phyloP scores from a whole-genome alignment of 2,329 filamentous ascomycete genomes.

The Dendrostoma leiphaemia region DNA sequence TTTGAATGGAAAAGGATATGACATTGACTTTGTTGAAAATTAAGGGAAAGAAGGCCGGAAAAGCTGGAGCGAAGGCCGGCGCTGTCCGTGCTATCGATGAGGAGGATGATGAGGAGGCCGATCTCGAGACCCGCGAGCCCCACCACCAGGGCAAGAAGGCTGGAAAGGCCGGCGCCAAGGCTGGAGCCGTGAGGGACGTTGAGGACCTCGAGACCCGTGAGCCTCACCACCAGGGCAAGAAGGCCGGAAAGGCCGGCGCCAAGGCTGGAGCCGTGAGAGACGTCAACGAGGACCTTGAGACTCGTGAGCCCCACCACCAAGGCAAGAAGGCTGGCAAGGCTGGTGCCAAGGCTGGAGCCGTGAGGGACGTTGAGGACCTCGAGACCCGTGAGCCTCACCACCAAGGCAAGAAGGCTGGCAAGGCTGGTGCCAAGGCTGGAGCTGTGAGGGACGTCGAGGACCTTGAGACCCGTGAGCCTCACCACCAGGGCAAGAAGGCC shows the following conservation, averaged over 20 bases:
- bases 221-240: constrained; percentile 17
- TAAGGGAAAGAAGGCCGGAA: constrained; percentile 15
- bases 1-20: too few relatives aligned
- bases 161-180: not conserved
- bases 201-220: constrained; percentile 5
- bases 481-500: constrained; percentile 21
- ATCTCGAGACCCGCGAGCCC: not conserved
- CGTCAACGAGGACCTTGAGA: constrained; percentile 16
- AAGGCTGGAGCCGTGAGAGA: not conserved
- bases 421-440: not conserved
- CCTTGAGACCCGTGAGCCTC: constrained; percentile 7
- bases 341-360: not conserved
- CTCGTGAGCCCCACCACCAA: not conserved
- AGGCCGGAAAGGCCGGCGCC: too few relatives aligned
- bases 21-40: too few relatives aligned
- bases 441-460: not conserved
- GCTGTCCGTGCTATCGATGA: constrained; percentile 3
- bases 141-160: constrained; percentile 1
- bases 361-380: constrained; percentile 7
- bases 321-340: constrained; percentile 7
- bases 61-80: not conserved
- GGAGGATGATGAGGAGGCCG: constrained; percentile 19
- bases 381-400: constrained; percentile 11
- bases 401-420: constrained; percentile 12
- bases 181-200: not conserved